These are phyloP conservation scores for Capsicum rhomboideum DNA, from an alignment of 257 asterid species.

Conservation along the genomic window DNA sequence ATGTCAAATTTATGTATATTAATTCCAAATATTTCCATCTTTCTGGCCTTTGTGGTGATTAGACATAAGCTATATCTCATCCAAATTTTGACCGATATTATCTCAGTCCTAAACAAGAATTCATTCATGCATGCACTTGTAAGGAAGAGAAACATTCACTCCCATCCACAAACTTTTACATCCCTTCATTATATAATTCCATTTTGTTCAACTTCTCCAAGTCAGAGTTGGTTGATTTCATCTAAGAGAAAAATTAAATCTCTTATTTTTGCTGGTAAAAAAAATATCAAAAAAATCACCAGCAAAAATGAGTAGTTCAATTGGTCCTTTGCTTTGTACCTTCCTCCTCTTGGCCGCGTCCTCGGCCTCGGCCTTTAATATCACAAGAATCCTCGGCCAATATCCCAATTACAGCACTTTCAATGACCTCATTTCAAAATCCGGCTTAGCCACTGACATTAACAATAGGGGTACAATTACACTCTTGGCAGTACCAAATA, in stretches of 20 bases:
- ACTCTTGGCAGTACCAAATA: conserved; percentile 53
- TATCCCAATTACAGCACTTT: conserved; percentile 44
- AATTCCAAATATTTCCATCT: background rate
- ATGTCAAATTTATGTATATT: too few relatives aligned
- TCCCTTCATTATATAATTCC: background rate
- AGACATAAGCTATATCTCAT: background rate
- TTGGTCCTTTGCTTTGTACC: background rate
- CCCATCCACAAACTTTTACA: conserved; percentile 6
- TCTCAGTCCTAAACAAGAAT: background rate
- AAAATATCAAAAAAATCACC: background rate
- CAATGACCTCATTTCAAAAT: conserved; percentile 29
- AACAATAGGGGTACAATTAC: conserved; percentile 46
- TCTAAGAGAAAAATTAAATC: background rate
- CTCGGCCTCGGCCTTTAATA: conserved; percentile 36
- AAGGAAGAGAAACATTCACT: conserved; percentile 21
- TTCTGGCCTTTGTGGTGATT: background rate
- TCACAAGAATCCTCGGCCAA: conserved; percentile 39
- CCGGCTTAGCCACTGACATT: conserved; percentile 32
- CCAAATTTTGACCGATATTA: background rate
- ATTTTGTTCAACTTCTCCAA: background rate
- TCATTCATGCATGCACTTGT: conserved; percentile 6
- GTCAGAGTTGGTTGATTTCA: background rate
- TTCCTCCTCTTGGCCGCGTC: conserved; percentile 27
- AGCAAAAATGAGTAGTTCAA: conserved; percentile 43
- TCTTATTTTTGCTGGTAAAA: background rate